A percentile compares a stretch with the other conserved stretches of the same genome.
Conservation (phyloP, 179 eudicot species). For the Heliamphora pulchella region DNA sequence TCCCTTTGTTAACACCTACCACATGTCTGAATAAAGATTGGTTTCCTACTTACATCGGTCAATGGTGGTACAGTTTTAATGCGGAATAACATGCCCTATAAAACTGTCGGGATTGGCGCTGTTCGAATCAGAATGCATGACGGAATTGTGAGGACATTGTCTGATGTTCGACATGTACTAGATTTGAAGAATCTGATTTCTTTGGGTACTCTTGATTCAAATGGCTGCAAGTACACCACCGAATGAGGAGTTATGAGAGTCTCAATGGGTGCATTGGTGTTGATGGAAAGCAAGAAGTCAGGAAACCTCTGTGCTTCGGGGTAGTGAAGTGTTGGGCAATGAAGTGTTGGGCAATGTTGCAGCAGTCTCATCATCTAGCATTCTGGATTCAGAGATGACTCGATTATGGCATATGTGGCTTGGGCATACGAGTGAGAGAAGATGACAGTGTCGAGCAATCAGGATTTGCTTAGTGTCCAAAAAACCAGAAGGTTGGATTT, state of each 20-base stretch:
- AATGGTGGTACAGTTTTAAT: background rate
- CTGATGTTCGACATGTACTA: background rate
- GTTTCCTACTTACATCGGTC: background rate
- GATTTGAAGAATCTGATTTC: background rate
- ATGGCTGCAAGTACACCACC: no score
- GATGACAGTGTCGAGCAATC: background rate
- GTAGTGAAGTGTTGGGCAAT: background rate
- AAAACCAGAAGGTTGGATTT: background rate
- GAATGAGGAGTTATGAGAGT: no score
- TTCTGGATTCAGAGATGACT: background rate
- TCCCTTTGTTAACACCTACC: no score
- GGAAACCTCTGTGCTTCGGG: background rate
- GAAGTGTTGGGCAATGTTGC: background rate
- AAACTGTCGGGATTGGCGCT: background rate
- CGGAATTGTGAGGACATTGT: background rate
- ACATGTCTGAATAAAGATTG: background rate
- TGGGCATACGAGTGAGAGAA: no score
- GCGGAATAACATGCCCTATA: background rate
- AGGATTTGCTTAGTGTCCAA: background rate
- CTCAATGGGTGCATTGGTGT: no score
- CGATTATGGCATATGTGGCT: no score
- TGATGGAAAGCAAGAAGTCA: background rate
- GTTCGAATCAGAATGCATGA: background rate
- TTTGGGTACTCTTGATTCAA: background rate
- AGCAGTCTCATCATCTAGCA: background rate